phyloP scores from a whole-genome alignment of 2,329 filamentous ascomycete genomes.

The Clonostachys rhizophaga region DNA sequence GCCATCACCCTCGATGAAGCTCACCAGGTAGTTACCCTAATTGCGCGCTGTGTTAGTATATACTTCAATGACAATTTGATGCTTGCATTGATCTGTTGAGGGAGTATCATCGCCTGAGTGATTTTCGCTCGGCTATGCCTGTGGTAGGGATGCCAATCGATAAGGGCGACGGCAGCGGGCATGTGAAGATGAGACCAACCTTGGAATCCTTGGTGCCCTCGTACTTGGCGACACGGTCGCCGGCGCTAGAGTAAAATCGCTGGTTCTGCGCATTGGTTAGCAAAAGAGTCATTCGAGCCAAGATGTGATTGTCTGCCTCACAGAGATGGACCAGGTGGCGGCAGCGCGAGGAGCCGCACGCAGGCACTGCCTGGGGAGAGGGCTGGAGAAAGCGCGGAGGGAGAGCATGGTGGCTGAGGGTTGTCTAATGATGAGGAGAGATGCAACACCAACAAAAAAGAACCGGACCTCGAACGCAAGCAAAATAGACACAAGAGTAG shows the following conservation, averaged over 20 bases:
- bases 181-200: slow-evolving; percentile 27
- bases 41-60: slow-evolving; percentile 9
- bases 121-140: slow-evolving; percentile 22
- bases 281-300: background rate
- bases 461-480: slow-evolving; percentile 1
- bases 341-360: slow-evolving; percentile 59
- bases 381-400: slow-evolving; percentile 71
- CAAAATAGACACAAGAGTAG: background rate
- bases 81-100: background rate
- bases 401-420: slow-evolving; percentile 66
- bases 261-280: slow-evolving; percentile 30
- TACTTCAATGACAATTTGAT: slow-evolving; percentile 5
- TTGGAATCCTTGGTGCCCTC: slow-evolving; percentile 83
- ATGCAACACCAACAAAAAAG: slow-evolving; percentile 1
- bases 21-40: slow-evolving; percentile 92
- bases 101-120: slow-evolving; percentile 25
- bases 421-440: background rate
- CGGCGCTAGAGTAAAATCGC: slow-evolving; percentile 60
- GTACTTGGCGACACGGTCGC: slow-evolving; percentile 84
- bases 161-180: background rate
- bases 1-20: slow-evolving; percentile 97
- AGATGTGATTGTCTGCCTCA: slow-evolving; percentile 8
- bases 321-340: slow-evolving; percentile 29
- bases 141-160: slow-evolving; percentile 6
- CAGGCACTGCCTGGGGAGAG: slow-evolving; percentile 74